phyloP scores from a whole-genome alignment of 169 alveolate species.

The Plasmodium cynomolgi region DNA sequence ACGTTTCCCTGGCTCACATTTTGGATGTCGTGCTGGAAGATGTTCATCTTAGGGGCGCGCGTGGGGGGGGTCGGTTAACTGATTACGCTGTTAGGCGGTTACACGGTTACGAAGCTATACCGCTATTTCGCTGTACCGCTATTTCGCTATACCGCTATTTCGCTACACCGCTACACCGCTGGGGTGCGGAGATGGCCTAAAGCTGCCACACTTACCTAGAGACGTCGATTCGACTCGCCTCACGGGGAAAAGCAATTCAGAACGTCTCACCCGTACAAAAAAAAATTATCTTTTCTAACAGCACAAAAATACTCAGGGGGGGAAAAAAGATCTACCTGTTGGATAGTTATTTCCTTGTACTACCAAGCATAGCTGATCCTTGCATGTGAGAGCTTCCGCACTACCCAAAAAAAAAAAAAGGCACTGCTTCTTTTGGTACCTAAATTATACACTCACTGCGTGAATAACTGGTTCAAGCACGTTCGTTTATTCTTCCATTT shows the following conservation, averaged over 20 bases:
- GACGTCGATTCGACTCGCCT: background rate
- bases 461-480: background rate
- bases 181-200: background rate
- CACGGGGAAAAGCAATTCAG: background rate
- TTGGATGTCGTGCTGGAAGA: constrained; percentile 55
- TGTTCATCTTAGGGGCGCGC: constrained; percentile 22
- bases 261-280: background rate
- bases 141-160: background rate
- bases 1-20: constrained; percentile 74
- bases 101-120: background rate
- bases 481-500: background rate
- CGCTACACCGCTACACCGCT: background rate
- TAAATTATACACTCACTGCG: background rate
- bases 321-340: background rate
- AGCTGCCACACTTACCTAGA: background rate
- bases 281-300: background rate
- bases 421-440: background rate
- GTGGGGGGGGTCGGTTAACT: background rate
- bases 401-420: background rate
- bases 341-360: background rate
- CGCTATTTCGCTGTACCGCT: background rate
- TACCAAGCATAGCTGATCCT: background rate
- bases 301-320: background rate
- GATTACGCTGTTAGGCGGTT: background rate
- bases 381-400: background rate